Evolutionary conservation across 257 asterid species (phyloP).

Genomic region (Jaltomata sinuosa): DNA sequence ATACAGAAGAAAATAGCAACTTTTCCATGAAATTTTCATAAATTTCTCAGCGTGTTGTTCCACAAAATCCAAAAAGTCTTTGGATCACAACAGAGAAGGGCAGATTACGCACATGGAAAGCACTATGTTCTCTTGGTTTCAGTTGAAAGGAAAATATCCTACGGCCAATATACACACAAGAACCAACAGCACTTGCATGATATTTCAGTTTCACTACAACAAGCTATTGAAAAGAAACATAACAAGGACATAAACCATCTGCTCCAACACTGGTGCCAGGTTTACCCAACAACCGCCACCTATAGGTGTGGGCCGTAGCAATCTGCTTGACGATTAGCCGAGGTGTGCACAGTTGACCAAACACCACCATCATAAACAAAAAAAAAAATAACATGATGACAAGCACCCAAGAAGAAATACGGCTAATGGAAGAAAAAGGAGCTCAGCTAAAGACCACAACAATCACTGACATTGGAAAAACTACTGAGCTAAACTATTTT

Average conservation of each 20-base stretch:
- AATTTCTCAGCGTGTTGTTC: not conserved
- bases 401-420: not conserved
- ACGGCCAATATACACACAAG: not conserved
- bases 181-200: not conserved
- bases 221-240: not conserved
- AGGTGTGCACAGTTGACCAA: not conserved
- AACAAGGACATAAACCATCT: not conserved
- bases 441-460: not conserved
- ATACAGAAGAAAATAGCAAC: not conserved
- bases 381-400: not conserved
- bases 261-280: not conserved
- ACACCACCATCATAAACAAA: not conserved
- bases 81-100: not conserved
- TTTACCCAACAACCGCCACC: not conserved
- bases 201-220: not conserved
- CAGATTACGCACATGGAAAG: not conserved
- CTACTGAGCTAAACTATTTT: not conserved
- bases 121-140: not conserved
- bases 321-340: not conserved
- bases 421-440: not conserved
- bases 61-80: not conserved
- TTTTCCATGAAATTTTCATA: not conserved
- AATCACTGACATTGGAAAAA: not conserved
- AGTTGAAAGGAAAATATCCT: not conserved
- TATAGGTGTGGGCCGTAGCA: not conserved